These are phyloP conservation scores for Debaryomyces nepalensis DNA, from an alignment of 1,139 yeast species.

Conservation along the genomic window DNA sequence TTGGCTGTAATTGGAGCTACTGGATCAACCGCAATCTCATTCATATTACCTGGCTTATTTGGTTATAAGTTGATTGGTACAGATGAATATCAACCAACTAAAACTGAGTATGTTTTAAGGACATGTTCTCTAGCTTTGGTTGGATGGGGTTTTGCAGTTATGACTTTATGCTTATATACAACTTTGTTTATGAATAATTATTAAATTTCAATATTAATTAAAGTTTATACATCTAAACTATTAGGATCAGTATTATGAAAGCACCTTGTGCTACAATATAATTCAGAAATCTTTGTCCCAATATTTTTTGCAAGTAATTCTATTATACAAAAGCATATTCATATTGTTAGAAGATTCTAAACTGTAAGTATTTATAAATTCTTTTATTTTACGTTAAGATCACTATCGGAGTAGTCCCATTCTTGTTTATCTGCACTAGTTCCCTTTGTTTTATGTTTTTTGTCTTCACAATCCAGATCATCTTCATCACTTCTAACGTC, in stretches of 20 bases:
- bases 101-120: slow-evolving; percentile 30
- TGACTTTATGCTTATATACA: slow-evolving; percentile 46
- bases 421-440: neutral
- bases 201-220: slow-evolving; percentile 2
- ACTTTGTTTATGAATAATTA: slow-evolving; percentile 30
- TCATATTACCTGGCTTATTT: slow-evolving; percentile 62
- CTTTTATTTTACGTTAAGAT: neutral
- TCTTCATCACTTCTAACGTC: slow-evolving; percentile 78
- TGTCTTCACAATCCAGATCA: slow-evolving; percentile 37
- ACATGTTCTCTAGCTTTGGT: slow-evolving; percentile 37
- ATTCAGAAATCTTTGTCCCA: neutral
- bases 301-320: slow-evolving; percentile 4
- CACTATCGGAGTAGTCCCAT: too few relatives aligned
- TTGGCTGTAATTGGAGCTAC: slow-evolving; percentile 65
- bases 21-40: slow-evolving; percentile 63
- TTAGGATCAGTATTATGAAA: neutral
- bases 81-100: slow-evolving; percentile 30
- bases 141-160: slow-evolving; percentile 48
- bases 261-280: neutral
- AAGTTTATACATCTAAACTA: neutral
- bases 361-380: too few relatives aligned
- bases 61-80: slow-evolving; percentile 54
- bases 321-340: slow-evolving; percentile 6
- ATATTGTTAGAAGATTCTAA: too few relatives aligned
- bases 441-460: slow-evolving; percentile 13